phyloP scores from a whole-genome alignment of 345 rosid genomes.

The Populus tremula region DNA sequence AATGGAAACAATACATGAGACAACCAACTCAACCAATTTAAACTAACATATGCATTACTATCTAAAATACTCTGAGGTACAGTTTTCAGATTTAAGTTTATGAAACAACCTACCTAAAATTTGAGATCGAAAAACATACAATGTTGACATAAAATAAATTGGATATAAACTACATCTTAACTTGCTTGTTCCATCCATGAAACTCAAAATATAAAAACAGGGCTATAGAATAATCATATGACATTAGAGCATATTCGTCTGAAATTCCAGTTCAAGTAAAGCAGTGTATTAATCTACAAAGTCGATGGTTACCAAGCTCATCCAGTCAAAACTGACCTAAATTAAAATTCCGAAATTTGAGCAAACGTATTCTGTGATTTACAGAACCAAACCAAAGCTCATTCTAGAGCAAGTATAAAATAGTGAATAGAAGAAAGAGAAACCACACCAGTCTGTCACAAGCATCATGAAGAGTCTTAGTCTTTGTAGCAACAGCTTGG shows the following conservation, averaged over 20 bases:
- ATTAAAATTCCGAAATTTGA: background rate
- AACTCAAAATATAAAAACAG: background rate
- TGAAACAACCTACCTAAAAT: background rate
- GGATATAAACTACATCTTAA: background rate
- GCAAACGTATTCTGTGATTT: background rate
- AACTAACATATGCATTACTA: background rate
- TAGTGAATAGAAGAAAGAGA: conserved; percentile 11
- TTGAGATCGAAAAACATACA: background rate
- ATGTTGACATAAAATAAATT: background rate
- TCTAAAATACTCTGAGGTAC: background rate
- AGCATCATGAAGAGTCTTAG: conserved; percentile 98
- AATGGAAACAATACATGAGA: conserved; percentile 20
- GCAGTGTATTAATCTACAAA: background rate
- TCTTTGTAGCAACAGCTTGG: conserved; percentile 92
- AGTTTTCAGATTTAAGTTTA: background rate
- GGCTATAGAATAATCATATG: background rate
- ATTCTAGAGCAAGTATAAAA: background rate
- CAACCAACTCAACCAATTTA: conserved; percentile 4
- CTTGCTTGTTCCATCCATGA: background rate
- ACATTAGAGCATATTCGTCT: background rate
- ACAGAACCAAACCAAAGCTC: background rate
- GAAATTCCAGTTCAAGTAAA: background rate
- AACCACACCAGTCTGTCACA: conserved; percentile 80
- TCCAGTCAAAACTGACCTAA: background rate
- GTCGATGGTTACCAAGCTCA: background rate